Percentiles rank a stretch among this genome's conserved stretches.
phyloP scores from a whole-genome alignment of 176 grass and related monocot genomes.

The Zoysia pacifica region DNA sequence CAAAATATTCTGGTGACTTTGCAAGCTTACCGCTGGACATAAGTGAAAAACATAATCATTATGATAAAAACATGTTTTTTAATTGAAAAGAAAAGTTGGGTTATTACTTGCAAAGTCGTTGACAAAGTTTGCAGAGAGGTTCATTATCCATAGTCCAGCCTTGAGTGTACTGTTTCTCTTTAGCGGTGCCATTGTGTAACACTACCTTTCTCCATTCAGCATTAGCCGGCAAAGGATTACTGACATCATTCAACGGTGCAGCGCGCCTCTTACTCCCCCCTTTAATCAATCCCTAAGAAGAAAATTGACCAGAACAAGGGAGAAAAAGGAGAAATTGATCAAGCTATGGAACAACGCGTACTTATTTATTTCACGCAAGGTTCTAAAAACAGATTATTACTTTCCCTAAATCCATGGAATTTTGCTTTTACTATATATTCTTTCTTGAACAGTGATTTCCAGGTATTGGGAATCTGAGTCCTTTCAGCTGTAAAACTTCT shows the following conservation, averaged over 20 bases:
- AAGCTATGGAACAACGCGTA: conserved; percentile 15
- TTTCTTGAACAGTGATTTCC: background rate
- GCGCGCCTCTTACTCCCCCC: conserved; percentile 80
- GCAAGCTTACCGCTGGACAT: conserved; percentile 70
- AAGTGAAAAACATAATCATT: conserved; percentile 24
- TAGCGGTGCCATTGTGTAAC: conserved; percentile 52
- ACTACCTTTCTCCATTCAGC: conserved; percentile 85
- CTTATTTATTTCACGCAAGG: conserved; percentile 12
- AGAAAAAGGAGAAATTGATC: conserved; percentile 4
- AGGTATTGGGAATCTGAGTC: background rate
- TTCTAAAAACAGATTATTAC: conserved; percentile 1
- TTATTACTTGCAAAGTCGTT: conserved; percentile 77
- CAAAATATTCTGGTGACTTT: conserved; percentile 96
- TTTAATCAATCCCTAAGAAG: conserved; percentile 80
- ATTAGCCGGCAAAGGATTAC: conserved; percentile 83
- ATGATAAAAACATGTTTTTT: background rate
- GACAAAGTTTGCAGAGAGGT: conserved; percentile 95
- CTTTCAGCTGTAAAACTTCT: background rate
- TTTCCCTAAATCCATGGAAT: background rate
- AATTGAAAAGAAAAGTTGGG: conserved; percentile 24
- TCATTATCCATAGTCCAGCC: conserved; percentile 67
- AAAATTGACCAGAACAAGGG: conserved; percentile 5
- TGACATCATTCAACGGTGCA: conserved; percentile 61
- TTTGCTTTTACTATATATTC: background rate
- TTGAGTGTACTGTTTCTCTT: conserved; percentile 73